These are phyloP conservation scores for Schizophyllum commune DNA, from an alignment of 1,284 basidiomycete species.

Conservation along the genomic window DNA sequence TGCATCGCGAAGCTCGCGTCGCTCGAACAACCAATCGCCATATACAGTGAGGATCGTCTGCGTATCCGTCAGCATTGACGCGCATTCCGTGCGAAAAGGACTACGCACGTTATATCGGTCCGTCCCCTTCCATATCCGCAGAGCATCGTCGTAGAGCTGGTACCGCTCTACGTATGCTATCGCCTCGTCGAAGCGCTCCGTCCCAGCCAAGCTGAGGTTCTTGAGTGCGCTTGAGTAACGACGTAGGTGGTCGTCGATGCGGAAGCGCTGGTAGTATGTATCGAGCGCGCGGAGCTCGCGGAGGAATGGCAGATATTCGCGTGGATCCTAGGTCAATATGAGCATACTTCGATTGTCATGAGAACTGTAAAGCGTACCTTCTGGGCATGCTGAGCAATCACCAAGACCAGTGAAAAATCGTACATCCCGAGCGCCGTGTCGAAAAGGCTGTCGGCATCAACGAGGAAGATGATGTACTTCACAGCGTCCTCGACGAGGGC, in stretches of 20 bases:
- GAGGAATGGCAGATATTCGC: slow-evolving; percentile 96
- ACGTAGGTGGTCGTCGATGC: slow-evolving; percentile 90
- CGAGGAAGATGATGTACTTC: slow-evolving; percentile 98
- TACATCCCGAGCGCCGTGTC: slow-evolving; percentile 98
- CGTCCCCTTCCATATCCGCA: slow-evolving; percentile 66
- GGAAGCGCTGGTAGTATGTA: slow-evolving; percentile 79
- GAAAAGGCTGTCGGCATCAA: slow-evolving; percentile 88
- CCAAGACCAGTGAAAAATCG: slow-evolving; percentile 90
- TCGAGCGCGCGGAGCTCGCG: slow-evolving; percentile 81
- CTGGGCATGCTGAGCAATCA: slow-evolving; percentile 96
- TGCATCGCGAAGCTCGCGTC: slow-evolving; percentile 78
- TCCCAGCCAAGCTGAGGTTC: slow-evolving; percentile 73
- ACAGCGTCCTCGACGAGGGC: slow-evolving; percentile 90
- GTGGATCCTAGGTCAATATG: slow-evolving; percentile 65
- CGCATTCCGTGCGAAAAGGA: background rate
- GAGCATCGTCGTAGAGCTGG: slow-evolving; percentile 67
- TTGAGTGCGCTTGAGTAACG: slow-evolving; percentile 70
- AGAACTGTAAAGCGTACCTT: slow-evolving; percentile 47
- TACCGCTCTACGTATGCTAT: slow-evolving; percentile 76
- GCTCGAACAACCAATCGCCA: slow-evolving; percentile 85
- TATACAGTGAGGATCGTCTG: slow-evolving; percentile 66
- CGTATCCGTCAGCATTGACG: slow-evolving; percentile 2
- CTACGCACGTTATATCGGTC: slow-evolving; percentile 55
- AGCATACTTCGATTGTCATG: background rate
- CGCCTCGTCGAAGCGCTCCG: slow-evolving; percentile 70